Conservation (phyloP, 2,329 filamentous ascomycete genomes). For the Neocucurbitaria cava region DNA sequence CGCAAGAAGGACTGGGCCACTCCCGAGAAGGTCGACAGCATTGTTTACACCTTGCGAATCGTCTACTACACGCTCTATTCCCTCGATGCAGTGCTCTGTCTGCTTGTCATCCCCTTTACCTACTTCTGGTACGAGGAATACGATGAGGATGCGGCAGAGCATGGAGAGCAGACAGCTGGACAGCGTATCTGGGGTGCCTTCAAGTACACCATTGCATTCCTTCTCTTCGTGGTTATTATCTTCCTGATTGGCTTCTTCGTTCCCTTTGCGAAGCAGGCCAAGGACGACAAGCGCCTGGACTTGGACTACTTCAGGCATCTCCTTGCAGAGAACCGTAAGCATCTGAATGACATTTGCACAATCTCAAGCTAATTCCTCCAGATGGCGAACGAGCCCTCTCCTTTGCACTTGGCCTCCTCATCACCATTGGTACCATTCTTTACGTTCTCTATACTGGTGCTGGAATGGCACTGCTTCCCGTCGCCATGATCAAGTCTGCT, state of each 20-base stretch:
- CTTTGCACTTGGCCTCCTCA: conserved; percentile 86
- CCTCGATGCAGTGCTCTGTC: conserved; percentile 85
- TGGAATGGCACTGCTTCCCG: conserved; percentile 85
- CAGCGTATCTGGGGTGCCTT: conserved; percentile 81
- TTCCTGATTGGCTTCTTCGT: conserved; percentile 96
- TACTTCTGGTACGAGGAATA: conserved; percentile 99
- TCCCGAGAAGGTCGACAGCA: conserved; percentile 76
- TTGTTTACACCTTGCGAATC: conserved; percentile 80
- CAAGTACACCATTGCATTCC: conserved; percentile 89
- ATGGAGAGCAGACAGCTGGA: conserved; percentile 74
- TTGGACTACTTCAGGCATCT: conserved; percentile 91
- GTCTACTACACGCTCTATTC: conserved; percentile 95
- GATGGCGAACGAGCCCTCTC: conserved; percentile 90
- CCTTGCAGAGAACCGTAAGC: conserved; percentile 77
- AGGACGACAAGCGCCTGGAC: conserved; percentile 71
- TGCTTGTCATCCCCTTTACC: conserved; percentile 89
- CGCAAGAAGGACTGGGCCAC: conserved; percentile 95
- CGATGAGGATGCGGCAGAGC: conserved; percentile 85
- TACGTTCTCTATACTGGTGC: conserved; percentile 89
- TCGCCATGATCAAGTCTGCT: conserved; percentile 90
- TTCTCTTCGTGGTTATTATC: conserved; percentile 78
- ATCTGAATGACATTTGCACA: conserved; percentile 1
- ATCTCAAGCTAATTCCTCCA: conserved; percentile 39
- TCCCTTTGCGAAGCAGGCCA: conserved; percentile 74
- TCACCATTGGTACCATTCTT: conserved; percentile 83